Evolutionary conservation across 805 yeast species (phyloP).

Genomic region (Hyphopichia homilentoma): DNA sequence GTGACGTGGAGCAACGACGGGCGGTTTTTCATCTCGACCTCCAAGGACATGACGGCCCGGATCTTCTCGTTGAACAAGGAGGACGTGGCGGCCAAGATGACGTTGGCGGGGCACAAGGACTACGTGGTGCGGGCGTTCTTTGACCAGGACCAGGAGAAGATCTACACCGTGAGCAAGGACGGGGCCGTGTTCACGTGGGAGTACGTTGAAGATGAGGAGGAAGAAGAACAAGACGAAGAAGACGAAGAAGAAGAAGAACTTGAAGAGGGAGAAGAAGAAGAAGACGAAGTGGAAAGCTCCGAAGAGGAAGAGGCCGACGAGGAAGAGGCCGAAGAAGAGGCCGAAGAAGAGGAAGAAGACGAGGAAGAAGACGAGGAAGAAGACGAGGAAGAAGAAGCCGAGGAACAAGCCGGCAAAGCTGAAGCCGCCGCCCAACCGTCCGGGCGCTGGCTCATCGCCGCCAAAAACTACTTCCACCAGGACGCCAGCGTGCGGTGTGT

Average conservation of each 20-base stretch:
- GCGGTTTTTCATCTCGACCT: constrained; percentile 78
- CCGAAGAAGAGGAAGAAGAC: no score
- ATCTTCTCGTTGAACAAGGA: constrained; percentile 72
- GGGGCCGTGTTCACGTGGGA: constrained; percentile 95
- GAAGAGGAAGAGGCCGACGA: constrained; percentile 30
- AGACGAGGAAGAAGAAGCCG: no score
- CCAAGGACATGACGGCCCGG: constrained; percentile 86
- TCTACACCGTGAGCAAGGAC: constrained; percentile 89
- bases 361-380: no score
- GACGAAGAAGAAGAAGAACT: constrained; percentile 34
- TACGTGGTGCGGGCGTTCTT: constrained; percentile 85
- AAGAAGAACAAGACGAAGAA: constrained; percentile 41
- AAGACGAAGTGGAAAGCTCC: constrained; percentile 1
- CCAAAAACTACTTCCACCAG: constrained; percentile 70
- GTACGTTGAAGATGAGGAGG: constrained; percentile 59
- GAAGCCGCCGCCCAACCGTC: no score
- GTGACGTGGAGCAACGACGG: constrained; percentile 90
- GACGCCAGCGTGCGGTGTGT: constrained; percentile 75
- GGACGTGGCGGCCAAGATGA: constrained; percentile 70
- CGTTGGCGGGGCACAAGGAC: constrained; percentile 91
- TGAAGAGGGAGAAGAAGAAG: constrained; percentile 29
- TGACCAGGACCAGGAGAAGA: constrained; percentile 79
- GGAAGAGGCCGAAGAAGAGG: no score
- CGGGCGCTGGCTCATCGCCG: constrained; percentile 78
- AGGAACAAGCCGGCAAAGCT: no score